Conservation (phyloP, 1,284 basidiomycete genomes). For the Irpex sp. region DNA sequence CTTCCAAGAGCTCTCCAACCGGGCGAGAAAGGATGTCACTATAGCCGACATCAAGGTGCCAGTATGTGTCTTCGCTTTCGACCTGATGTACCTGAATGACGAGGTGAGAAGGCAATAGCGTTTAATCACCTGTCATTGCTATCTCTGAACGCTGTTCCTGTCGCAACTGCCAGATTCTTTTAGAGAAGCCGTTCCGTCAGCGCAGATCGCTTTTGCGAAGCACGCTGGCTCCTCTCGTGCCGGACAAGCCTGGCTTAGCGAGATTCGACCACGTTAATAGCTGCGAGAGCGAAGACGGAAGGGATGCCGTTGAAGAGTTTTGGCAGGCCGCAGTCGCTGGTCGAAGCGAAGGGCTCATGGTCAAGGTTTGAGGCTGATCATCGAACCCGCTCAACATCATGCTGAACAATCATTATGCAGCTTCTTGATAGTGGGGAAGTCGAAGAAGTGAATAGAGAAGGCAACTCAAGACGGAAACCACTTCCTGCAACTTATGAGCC, state of each 20-base stretch:
- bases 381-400: slow-evolving; percentile 1
- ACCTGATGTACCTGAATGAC: slow-evolving; percentile 87
- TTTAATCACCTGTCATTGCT: not conserved
- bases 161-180: slow-evolving; percentile 50
- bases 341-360: slow-evolving; percentile 91
- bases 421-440: slow-evolving; percentile 53
- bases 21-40: slow-evolving; percentile 84
- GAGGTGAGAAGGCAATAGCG: slow-evolving; percentile 39
- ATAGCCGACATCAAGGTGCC: slow-evolving; percentile 77
- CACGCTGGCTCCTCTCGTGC: slow-evolving; percentile 51
- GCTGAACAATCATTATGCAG: slow-evolving; percentile 29
- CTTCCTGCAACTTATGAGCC: slow-evolving; percentile 90
- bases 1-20: slow-evolving; percentile 84
- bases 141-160: not conserved
- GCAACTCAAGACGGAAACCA: slow-evolving; percentile 57
- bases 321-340: slow-evolving; percentile 79
- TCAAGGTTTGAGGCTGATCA: slow-evolving; percentile 60
- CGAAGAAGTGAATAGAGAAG: slow-evolving; percentile 34
- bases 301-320: slow-evolving; percentile 70
- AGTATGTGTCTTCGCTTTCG: slow-evolving; percentile 88
- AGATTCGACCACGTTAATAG: slow-evolving; percentile 77
- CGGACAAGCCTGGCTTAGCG: slow-evolving; percentile 49
- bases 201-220: slow-evolving; percentile 64
- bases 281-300: slow-evolving; percentile 67
- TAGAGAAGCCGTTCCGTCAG: slow-evolving; percentile 70